Base-by-base conservation (phyloP, 208 protist genomes). In the Crithidia expoeki region DNA sequence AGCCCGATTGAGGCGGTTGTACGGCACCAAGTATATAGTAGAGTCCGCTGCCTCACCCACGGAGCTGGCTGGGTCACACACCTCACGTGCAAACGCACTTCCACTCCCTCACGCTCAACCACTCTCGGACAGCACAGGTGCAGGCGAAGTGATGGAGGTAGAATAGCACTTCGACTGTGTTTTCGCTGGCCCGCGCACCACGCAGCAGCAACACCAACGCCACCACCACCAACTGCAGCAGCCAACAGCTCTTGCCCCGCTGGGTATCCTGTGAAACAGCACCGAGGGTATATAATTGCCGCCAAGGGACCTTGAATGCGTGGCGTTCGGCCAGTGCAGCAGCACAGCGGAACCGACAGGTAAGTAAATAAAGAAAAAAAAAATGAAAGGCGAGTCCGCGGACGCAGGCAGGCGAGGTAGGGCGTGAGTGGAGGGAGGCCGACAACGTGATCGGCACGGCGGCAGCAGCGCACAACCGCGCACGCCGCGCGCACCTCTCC, bases 181-280 rank as follows among this genome's bases (percentile, higher is more conserved):
- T 76, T 76, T 76, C 69, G 69, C 44, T 68, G 55, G 28, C 69
- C 69, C 59, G 52, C 33, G 19, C 30, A 62, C 11, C 49, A 17
- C 36, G 64, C 34, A 71, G n/a, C 49, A 58, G 19, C 7, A 10
- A 30, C 4, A 65, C 33, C 4, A 40, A 12, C 47, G 52, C 42
- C n/a, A 50, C 33, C 53, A 55, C n/a, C n/a, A 9, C 11, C 52
- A 52, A 14, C 10, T 3, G 23, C 40, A 56, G 28, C 38, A n/a
- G n/a, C n/a, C n/a, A n/a, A n/a, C n/a, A n/a, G 44, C 23, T 79
- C 74, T 84, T 52, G 74, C 74, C 74, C 38, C 69, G 76, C 46
- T 80, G 74, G 72, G 72, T 84, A 80, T 81, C 65, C 64, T 72
- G 28, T 74, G 67, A 55, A 84, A 68, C 63, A 53, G 69, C 65